Evolutionary conservation across 192 early-diverging fungal species (phyloP), one percentile per base, ranked within the genome.

Genomic region (Backusella westeae): DNA sequence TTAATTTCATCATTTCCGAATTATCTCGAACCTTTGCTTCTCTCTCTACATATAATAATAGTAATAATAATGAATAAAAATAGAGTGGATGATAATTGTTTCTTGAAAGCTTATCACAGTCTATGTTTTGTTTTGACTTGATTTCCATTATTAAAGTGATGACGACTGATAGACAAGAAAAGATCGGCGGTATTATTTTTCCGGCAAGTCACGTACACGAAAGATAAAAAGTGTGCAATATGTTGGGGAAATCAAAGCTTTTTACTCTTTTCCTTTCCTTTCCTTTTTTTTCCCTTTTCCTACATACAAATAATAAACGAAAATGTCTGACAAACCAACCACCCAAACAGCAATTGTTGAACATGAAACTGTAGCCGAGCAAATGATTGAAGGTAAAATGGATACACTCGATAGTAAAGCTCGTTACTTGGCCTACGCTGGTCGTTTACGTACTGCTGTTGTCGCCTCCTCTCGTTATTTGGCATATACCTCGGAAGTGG

Each of bases 401-500:
- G 86, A 87, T 66, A 75, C 82, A 1, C 74, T 87, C 52, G 82
- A 87, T 26, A 87, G 84, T 23, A 74, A 76, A 12, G 86, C 85
- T 26, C 85, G 88, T 76, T 89, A 88, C 66, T 75, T 89, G 35
- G 88, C 83, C 6, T 89, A 89, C 66, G 81, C 80, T 52, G 85
- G 78, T 66, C 87, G 88, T 65, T 80, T 88, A 36, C 80, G 79
- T 56, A 83, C 77, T 6, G 80, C 84, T 41, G 71, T 87, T 35
- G 34, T 74, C 34, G 83, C 86, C 23, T 83, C 85, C 1, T 77
- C 83, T 17, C 86, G 88, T 32, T 87, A 87, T 41, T 76, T 88
- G 19, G 91, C 91, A 26, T 93, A 90, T 79, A 90, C 89, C n/a
- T 89, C 87, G 35, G 90, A 92, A 75, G 85, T 93, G 32, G 91